These are phyloP conservation scores for Lentinula guzmanii DNA, from an alignment of 768 basidiomycete genomes.

Conservation along the genomic window DNA sequence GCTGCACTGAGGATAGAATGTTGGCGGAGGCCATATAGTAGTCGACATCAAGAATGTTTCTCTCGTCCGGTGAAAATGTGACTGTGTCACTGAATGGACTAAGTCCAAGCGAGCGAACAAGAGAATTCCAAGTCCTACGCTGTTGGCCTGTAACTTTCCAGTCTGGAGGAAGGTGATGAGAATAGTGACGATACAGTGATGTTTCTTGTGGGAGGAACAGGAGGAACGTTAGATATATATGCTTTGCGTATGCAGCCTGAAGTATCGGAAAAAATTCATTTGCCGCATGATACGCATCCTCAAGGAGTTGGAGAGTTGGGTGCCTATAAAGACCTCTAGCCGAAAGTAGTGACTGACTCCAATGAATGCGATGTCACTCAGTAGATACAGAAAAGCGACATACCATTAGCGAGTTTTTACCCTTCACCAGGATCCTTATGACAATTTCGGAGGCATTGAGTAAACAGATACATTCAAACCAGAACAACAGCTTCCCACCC, in stretches of 20 bases:
- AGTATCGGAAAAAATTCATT: background rate
- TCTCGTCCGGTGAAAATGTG: background rate
- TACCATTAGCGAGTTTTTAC: background rate
- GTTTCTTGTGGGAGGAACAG: background rate
- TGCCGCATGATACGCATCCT: background rate
- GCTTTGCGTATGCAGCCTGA: background rate
- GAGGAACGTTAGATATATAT: background rate
- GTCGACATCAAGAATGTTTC: background rate
- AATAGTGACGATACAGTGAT: background rate
- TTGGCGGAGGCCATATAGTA: background rate
- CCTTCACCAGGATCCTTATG: background rate
- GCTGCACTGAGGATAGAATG: background rate
- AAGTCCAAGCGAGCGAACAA: background rate
- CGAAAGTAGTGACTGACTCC: background rate
- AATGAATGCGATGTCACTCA: background rate
- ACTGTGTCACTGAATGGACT: background rate
- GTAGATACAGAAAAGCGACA: background rate
- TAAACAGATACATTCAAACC: background rate
- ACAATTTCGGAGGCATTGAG: background rate
- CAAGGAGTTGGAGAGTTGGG: background rate
- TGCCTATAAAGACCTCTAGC: background rate
- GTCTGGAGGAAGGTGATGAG: background rate
- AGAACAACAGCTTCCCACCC: background rate
- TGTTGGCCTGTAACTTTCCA: background rate
- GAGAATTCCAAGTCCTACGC: background rate